Percentiles rank a stretch among this genome's conserved stretches.
Conservation (phyloP, 2,329 filamentous ascomycete species). For the Fusarium nelsonii region DNA sequence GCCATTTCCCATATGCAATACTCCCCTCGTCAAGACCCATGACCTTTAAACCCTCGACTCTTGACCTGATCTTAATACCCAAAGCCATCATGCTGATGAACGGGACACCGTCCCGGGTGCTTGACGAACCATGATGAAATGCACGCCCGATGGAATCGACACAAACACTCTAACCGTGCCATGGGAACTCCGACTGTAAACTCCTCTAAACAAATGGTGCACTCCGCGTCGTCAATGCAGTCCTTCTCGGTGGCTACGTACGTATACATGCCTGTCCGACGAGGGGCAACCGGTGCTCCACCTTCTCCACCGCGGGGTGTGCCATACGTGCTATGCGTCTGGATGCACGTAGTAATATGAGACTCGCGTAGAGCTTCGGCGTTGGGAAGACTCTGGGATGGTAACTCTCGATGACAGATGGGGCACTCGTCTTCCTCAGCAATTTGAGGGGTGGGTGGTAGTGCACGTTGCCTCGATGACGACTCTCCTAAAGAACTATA, state of each 20-base stretch:
- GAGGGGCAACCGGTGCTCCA: conserved; percentile 52
- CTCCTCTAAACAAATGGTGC: conserved; percentile 76
- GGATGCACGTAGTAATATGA: conserved; percentile 71
- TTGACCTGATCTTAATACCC: conserved; percentile 57
- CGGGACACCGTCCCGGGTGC: conserved; percentile 72
- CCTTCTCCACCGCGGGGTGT: conserved; percentile 49
- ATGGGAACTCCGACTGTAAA: conserved; percentile 72
- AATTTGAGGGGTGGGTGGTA: conserved; percentile 63
- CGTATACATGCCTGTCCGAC: conserved; percentile 71
- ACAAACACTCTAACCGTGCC: conserved; percentile 76
- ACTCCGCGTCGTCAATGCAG: conserved; percentile 75
- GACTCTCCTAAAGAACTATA: conserved; percentile 51
- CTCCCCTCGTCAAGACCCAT: not conserved
- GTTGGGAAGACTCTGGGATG: conserved; percentile 66
- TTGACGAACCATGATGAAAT: conserved; percentile 73
- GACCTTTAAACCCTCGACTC: conserved; percentile 1
- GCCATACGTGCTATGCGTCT: conserved; percentile 64
- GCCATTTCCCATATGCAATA: conserved; percentile 42
- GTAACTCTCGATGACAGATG: conserved; percentile 79
- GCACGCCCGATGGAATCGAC: conserved; percentile 71
- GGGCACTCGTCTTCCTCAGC: conserved; percentile 84
- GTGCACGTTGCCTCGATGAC: conserved; percentile 55
- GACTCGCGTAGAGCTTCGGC: conserved; percentile 67
- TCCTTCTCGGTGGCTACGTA: conserved; percentile 76
- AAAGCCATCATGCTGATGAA: conserved; percentile 73